A percentile compares a stretch with the other conserved stretches of the same genome.
These are phyloP conservation scores for Saccharum hybrid DNA, from an alignment of 202 grass and related monocot species.

Conservation along the genomic window DNA sequence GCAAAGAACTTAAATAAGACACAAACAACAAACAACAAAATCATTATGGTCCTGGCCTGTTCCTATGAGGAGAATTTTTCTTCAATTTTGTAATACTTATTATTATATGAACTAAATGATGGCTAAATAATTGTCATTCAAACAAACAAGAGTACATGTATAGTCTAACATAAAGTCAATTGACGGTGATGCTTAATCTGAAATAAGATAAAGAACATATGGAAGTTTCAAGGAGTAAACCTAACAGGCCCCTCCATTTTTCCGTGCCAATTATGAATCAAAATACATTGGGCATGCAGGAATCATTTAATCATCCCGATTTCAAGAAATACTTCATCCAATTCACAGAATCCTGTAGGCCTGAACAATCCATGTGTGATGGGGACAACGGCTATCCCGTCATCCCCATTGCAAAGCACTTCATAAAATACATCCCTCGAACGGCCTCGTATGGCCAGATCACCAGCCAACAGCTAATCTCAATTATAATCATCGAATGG, in stretches of 20 bases:
- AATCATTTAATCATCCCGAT: neutral
- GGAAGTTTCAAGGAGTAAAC: neutral
- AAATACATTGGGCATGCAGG: no score
- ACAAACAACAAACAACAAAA: constrained; percentile 5
- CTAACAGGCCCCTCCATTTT: no score
- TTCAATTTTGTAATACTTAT: neutral
- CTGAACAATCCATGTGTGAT: neutral
- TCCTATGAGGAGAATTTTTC: neutral
- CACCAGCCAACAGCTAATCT: neutral
- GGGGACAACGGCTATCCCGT: neutral
- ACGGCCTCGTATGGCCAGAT: neutral
- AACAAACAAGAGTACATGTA: neutral
- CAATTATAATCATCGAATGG: neutral
- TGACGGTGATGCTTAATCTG: neutral
- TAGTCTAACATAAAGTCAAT: neutral
- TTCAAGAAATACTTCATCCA: neutral
- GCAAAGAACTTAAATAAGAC: constrained; percentile 24
- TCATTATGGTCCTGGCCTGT: neutral
- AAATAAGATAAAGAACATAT: constrained; percentile 5
- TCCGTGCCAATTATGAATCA: no score
- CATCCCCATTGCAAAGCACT: no score
- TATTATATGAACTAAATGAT: neutral
- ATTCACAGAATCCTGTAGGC: neutral
- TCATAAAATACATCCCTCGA: neutral
- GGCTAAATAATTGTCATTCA: neutral